A percentile compares a stretch with the other conserved stretches of the same genome.
phyloP scores from a whole-genome alignment of 495 filamentous ascomycete genomes.

The Talaromyces proteolyticus region DNA sequence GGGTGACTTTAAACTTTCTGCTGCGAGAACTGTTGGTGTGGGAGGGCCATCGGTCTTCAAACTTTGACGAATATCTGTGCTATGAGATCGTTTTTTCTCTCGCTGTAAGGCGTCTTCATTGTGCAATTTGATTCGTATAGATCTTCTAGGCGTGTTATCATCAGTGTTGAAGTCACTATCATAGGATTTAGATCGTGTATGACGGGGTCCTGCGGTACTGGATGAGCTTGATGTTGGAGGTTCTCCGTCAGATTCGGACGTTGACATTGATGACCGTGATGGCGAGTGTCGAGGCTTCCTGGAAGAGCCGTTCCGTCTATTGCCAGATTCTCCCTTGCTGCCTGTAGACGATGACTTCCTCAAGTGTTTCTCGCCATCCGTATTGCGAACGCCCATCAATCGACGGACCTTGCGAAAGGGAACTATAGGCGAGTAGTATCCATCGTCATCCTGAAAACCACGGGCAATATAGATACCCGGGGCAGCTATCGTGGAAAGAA shows the following conservation, averaged over 20 bases:
- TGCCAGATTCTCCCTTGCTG: slow-evolving; percentile 14
- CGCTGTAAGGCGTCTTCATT: slow-evolving; percentile 61
- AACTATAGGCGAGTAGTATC: slow-evolving; percentile 65
- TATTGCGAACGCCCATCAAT: slow-evolving; percentile 16
- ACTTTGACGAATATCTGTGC: slow-evolving; percentile 23
- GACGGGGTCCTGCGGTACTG: slow-evolving; percentile 11
- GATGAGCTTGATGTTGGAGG: slow-evolving; percentile 16
- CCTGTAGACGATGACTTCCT: slow-evolving; percentile 22
- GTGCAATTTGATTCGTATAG: slow-evolving; percentile 86
- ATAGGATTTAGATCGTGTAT: slow-evolving; percentile 47
- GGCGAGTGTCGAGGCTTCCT: slow-evolving; percentile 28
- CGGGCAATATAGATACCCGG: slow-evolving; percentile 77
- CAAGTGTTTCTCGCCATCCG: slow-evolving; percentile 1
- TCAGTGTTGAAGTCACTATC: slow-evolving; percentile 34
- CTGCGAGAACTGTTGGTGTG: slow-evolving; percentile 22
- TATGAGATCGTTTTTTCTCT: slow-evolving; percentile 45
- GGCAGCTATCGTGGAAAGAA: slow-evolving; percentile 70
- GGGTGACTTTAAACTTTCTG: slow-evolving; percentile 70
- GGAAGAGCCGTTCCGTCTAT: slow-evolving; percentile 25
- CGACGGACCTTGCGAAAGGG: slow-evolving; percentile 56
- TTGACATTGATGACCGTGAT: slow-evolving; percentile 34
- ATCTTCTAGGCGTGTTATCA: slow-evolving; percentile 66
- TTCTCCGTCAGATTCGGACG: slow-evolving; percentile 46
- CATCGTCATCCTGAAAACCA: slow-evolving; percentile 73
- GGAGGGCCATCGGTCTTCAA: not conserved